Conservation (phyloP, 2,329 filamentous ascomycete genomes). For the Monosporascus cannonballus region DNA sequence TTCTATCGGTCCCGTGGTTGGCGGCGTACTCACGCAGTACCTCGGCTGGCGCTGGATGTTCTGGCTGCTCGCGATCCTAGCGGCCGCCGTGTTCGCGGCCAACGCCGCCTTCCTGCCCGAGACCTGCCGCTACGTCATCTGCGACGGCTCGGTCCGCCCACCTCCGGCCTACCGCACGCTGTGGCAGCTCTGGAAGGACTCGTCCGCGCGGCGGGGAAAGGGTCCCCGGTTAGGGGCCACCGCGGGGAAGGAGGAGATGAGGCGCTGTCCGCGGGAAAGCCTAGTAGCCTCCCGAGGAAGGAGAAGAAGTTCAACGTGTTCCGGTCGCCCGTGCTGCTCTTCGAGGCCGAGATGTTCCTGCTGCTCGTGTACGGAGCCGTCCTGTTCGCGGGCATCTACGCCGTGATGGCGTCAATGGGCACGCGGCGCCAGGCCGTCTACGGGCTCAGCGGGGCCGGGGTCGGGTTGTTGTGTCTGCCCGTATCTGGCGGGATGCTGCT, state of each 20-base stretch:
- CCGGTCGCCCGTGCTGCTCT: conserved; percentile 26
- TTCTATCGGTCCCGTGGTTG: conserved; percentile 40
- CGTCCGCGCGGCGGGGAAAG: conserved; percentile 1
- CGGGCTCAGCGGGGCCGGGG: conserved; percentile 42
- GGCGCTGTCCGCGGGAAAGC: conserved; percentile 14
- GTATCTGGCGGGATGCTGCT: conserved; percentile 30
- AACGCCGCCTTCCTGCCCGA: conserved; percentile 39
- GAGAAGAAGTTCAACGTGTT: conserved; percentile 26
- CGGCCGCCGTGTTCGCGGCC: conserved; percentile 27
- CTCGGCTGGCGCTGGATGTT: conserved; percentile 47
- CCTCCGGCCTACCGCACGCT: conserved; percentile 20
- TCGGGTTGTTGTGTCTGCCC: conserved; percentile 35
- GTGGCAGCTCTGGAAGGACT: conserved; percentile 23
- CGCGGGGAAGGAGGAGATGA: conserved; percentile 30
- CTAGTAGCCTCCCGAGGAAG: conserved; percentile 38
- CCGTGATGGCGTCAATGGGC: conserved; percentile 25
- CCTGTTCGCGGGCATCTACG: conserved; percentile 30
- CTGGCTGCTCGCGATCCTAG: conserved; percentile 42
- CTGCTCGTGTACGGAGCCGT: conserved; percentile 28
- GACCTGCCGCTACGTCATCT: conserved; percentile 36
- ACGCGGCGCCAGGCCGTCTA: conserved; percentile 37
- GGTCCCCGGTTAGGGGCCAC: conserved; percentile 5
- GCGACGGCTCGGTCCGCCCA: conserved; percentile 36
- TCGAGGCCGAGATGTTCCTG: conserved; percentile 30
- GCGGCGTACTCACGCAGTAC: conserved; percentile 44